A percentile compares a stretch with the other conserved stretches of the same genome.
phyloP scores from a whole-genome alignment of 2,329 filamentous ascomycete genomes.

The Helotiales sp. region DNA sequence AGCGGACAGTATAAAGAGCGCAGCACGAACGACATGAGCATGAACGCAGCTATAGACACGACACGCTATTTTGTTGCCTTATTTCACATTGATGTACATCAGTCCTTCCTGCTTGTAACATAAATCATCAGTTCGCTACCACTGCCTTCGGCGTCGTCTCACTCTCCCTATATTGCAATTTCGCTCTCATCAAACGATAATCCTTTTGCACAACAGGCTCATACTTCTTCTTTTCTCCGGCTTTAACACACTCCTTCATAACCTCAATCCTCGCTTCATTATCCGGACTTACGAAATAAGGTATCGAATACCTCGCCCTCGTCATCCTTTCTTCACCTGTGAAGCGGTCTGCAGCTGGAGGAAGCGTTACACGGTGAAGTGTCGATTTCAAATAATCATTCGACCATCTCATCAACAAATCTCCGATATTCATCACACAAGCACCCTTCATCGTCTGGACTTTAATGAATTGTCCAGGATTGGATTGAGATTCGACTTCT shows the following conservation, averaged over 20 bases:
- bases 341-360: constrained; percentile 41
- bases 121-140: too few relatives aligned
- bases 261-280: constrained; percentile 51
- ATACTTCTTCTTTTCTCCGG: constrained; percentile 48
- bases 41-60: background rate
- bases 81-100: too few relatives aligned
- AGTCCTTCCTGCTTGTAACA: too few relatives aligned
- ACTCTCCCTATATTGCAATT: constrained; percentile 24
- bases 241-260: constrained; percentile 46
- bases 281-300: constrained; percentile 57
- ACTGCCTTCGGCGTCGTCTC: background rate
- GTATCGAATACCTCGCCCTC: constrained; percentile 56
- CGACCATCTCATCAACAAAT: constrained; percentile 50
- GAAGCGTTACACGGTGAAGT: constrained; percentile 51
- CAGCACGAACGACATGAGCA: background rate
- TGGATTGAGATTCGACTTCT: constrained; percentile 46
- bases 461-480: constrained; percentile 41
- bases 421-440: constrained; percentile 50
- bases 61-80: background rate
- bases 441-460: constrained; percentile 41
- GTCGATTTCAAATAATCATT: constrained; percentile 54
- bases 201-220: constrained; percentile 38
- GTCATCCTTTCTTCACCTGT: constrained; percentile 45
- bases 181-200: constrained; percentile 27
- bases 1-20: constrained; percentile 8